phyloP scores from a whole-genome alignment of 1,139 yeast species.

The Hyphopichia fennica region DNA sequence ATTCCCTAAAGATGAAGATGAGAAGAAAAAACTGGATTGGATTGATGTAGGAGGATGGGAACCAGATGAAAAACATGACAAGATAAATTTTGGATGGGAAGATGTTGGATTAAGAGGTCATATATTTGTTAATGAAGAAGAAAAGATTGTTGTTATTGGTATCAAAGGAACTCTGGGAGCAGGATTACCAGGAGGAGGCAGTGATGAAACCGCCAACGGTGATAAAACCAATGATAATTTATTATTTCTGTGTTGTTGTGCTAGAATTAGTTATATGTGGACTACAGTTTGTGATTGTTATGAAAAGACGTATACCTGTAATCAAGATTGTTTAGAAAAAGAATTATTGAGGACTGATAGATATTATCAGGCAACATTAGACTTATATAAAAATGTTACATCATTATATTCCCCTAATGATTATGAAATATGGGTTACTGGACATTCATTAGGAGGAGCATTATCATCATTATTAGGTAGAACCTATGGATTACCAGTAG shows the following conservation, averaged over 20 bases:
- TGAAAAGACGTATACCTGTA: slow-evolving; percentile 81
- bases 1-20: slow-evolving; percentile 65
- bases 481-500: slow-evolving; percentile 87
- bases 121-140: slow-evolving; percentile 68
- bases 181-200: slow-evolving; percentile 71
- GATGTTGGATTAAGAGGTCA: slow-evolving; percentile 87
- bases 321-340: slow-evolving; percentile 80
- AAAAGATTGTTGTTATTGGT: slow-evolving; percentile 72
- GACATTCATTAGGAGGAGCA: slow-evolving; percentile 95
- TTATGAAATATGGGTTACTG: slow-evolving; percentile 80
- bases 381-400: slow-evolving; percentile 74
- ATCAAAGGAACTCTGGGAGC: slow-evolving; percentile 94
- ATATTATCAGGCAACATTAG: slow-evolving; percentile 79
- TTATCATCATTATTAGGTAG: slow-evolving; percentile 79
- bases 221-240: slow-evolving; percentile 89
- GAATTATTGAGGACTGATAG: slow-evolving; percentile 74
- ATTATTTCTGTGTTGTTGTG: slow-evolving; percentile 94
- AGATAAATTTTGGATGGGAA: slow-evolving; percentile 78
- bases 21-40: slow-evolving; percentile 67
- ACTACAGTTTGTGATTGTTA: slow-evolving; percentile 95
- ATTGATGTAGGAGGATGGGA: slow-evolving; percentile 70
- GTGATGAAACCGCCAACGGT: slow-evolving; percentile 70
- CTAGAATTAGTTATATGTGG: slow-evolving; percentile 90
- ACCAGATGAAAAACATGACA: slow-evolving; percentile 34
- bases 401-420: slow-evolving; percentile 63